Base-by-base conservation (phyloP, 164 flowering plant species). In the Magnolia officinalis region DNA sequence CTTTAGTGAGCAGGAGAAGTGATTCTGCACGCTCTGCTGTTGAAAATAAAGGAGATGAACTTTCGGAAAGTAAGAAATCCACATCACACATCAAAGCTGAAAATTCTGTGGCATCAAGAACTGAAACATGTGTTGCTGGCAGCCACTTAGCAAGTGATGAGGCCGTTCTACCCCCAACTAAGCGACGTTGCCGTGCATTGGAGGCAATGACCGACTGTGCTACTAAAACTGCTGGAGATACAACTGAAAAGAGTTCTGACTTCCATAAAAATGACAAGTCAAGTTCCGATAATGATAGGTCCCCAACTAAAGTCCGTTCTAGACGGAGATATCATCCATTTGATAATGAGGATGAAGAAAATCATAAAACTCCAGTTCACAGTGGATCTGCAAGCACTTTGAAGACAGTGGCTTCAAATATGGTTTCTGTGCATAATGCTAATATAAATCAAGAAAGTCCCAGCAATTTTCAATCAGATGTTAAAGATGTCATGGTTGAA, bases 321-420 rank as follows among this genome's bases (percentile, higher is more conserved):
- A 88, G 83, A 78, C 82, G 95, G 70, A 87, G 94, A 83, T 89
- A 91, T 78, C 85, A 86, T 78, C 80, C 86, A 45, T 82, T 63
- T 85, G 93, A 83, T 76, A 95, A 89, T 45, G 91, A 90, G 51
- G 91, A 83, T 9, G 84, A 88, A 24, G 91, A 86, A 24, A 80
- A 83, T 63, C 87, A 90, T 72, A 90, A 82, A 78, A 90, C 92
- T 80, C 97, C 96, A 6, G 85, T 91, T 77, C 90, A 89, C 87
- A 89, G 85, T 74, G 89, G 87, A 73, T 73, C 82, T 78, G 49
- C 83, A 14, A 80, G 13, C 50, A 82, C 72, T 73, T 31, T 74
- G 23, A 85, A 70, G 78, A 61, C 77, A 52, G 76, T 63, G 64
- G 9, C 78, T 78, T 70, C 79, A 37, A 23, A 61, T 76, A 75